Conservation (phyloP, 1,284 basidiomycete genomes). For the Apiotrichum akiyoshidainum region DNA sequence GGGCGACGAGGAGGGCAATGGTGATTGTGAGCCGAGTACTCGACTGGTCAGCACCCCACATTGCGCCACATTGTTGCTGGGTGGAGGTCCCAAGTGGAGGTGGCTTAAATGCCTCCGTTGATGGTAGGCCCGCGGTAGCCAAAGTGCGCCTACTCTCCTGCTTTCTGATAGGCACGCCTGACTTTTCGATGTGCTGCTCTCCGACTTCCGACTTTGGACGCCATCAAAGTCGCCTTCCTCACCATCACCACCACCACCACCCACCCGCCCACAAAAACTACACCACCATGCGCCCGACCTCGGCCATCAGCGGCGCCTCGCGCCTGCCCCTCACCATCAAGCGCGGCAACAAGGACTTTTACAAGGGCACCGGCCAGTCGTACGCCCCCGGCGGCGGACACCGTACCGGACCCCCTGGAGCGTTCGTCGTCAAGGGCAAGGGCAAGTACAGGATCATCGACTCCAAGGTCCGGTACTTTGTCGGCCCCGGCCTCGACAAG, state of each 20-base stretch:
- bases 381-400: slow-evolving; percentile 70
- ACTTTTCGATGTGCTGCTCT: not conserved
- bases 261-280: not conserved
- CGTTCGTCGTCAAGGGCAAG: slow-evolving; percentile 69
- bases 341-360: slow-evolving; percentile 85
- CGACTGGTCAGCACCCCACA: too few species aligned
- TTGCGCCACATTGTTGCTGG: too few species aligned
- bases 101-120: too few species aligned
- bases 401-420: slow-evolving; percentile 79
- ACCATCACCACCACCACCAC: not conserved
- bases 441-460: slow-evolving; percentile 75
- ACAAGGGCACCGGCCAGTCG: slow-evolving; percentile 84
- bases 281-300: slow-evolving; percentile 47
- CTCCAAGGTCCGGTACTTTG: slow-evolving; percentile 74
- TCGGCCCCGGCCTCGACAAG: slow-evolving; percentile 61
- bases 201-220: too few species aligned
- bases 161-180: too few species aligned
- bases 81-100: too few species aligned
- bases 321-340: slow-evolving; percentile 75
- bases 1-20: too few species aligned
- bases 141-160: too few species aligned
- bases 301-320: slow-evolving; percentile 58
- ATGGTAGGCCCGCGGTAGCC: too few species aligned
- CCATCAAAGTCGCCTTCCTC: not conserved
- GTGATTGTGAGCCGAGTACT: too few species aligned